These are phyloP conservation scores for Alternaria longipes DNA, from an alignment of 2,329 filamentous ascomycete species.

Conservation along the genomic window DNA sequence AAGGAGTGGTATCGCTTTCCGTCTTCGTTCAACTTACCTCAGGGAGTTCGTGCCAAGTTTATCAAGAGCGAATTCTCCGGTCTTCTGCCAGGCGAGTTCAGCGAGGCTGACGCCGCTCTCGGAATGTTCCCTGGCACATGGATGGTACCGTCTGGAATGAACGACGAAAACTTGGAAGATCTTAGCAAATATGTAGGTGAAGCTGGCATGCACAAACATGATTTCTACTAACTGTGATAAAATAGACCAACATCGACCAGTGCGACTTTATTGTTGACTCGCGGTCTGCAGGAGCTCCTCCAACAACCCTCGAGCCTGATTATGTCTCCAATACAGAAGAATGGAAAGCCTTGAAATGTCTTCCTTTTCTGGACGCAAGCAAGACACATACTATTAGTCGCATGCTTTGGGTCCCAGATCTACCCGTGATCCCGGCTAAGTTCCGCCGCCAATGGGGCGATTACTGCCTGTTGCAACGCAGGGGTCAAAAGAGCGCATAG, in stretches of 20 bases:
- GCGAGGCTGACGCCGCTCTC: constrained; percentile 73
- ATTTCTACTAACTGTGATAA: constrained; percentile 22
- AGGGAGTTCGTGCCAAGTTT: constrained; percentile 86
- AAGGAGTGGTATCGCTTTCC: constrained; percentile 99
- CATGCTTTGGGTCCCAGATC: constrained; percentile 82
- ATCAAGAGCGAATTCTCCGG: constrained; percentile 90
- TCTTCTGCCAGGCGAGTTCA: constrained; percentile 89
- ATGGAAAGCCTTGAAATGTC: constrained; percentile 82
- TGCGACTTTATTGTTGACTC: constrained; percentile 92
- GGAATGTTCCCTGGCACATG: constrained; percentile 86
- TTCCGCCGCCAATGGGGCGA: constrained; percentile 82
- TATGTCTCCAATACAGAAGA: constrained; percentile 76
- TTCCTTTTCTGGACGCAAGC: constrained; percentile 80
- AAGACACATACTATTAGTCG: constrained; percentile 78
- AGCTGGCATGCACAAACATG: not conserved
- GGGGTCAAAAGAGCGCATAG: not conserved
- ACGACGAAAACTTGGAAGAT: constrained; percentile 90
- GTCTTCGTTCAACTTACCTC: constrained; percentile 87
- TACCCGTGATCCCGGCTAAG: constrained; percentile 72
- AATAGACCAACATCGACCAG: constrained; percentile 70
- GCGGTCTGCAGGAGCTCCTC: constrained; percentile 69
- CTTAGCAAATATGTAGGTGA: constrained; percentile 78
- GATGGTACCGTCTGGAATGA: constrained; percentile 83
- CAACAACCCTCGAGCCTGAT: constrained; percentile 78
- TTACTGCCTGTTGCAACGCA: constrained; percentile 80